Conservation (phyloP, 305 asterid species). For the Fraxinus greggii region DNA sequence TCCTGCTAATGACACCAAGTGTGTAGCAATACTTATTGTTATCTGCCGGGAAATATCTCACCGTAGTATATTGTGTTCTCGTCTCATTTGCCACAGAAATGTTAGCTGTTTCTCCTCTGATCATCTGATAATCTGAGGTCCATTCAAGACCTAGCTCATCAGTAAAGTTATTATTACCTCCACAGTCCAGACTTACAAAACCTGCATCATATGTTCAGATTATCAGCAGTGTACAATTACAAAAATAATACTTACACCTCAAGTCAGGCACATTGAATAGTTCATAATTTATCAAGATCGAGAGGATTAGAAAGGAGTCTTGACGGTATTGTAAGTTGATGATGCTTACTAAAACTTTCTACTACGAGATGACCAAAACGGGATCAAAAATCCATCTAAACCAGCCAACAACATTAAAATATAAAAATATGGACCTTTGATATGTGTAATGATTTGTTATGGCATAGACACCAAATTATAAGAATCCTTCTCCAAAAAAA, state of each 20-base stretch:
- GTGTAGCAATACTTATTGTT: constrained; percentile 81
- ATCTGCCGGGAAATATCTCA: constrained; percentile 88
- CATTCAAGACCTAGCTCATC: constrained; percentile 74
- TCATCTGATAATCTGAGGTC: constrained; percentile 66
- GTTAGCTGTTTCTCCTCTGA: constrained; percentile 49
- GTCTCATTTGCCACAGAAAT: constrained; percentile 65
- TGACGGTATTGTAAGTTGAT: neutral
- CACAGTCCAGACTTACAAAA: constrained; percentile 87
- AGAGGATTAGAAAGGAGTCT: neutral
- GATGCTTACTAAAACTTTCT: neutral
- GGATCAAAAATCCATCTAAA: constrained; percentile 7
- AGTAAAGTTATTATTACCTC: constrained; percentile 65
- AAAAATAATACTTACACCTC: neutral
- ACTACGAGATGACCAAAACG: neutral
- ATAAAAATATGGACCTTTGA: neutral
- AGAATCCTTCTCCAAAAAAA: neutral
- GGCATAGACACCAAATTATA: neutral
- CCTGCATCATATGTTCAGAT: constrained; percentile 50
- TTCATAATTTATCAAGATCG: neutral
- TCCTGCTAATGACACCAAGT: constrained; percentile 65
- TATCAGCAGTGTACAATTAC: constrained; percentile 16
- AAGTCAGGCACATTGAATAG: neutral
- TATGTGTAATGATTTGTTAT: neutral
- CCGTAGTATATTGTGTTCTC: constrained; percentile 61
- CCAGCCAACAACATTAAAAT: constrained; percentile 1